These are phyloP conservation scores for Suillus hirtellus DNA, from an alignment of 768 basidiomycete species.

Conservation along the genomic window DNA sequence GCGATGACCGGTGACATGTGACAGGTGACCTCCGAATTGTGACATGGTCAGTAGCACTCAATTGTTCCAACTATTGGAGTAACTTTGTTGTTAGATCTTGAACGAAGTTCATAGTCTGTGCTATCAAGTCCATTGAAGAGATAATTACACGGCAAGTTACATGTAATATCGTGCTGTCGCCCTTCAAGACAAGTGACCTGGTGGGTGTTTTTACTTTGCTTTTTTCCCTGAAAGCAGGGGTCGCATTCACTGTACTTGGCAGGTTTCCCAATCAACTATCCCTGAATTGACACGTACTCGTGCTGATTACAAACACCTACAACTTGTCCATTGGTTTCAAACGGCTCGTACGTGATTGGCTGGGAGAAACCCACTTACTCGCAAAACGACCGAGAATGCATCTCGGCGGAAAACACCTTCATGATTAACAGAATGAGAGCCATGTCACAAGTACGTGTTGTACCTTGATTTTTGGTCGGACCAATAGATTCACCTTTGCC, in stretches of 20 bases:
- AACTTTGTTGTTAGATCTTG: not conserved
- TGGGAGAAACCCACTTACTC: not conserved
- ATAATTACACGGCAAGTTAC: not conserved
- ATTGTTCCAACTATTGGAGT: not conserved
- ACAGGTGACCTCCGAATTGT: not conserved
- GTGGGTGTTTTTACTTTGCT: no score
- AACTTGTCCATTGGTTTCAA: no score
- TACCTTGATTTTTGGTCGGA: not conserved
- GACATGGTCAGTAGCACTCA: not conserved
- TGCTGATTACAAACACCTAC: not conserved
- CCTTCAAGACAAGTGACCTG: not conserved
- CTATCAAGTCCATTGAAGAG: not conserved
- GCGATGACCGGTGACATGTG: no score
- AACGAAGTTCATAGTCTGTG: not conserved
- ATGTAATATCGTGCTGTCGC: not conserved
- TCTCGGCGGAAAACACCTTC: not conserved
- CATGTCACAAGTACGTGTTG: not conserved
- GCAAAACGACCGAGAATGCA: not conserved
- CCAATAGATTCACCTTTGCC: not conserved
- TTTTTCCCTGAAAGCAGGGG: no score
- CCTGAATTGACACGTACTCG: not conserved
- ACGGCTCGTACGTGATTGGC: not conserved
- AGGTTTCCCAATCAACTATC: no score
- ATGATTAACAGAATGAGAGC: not conserved
- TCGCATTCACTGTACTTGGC: no score